Conservation (phyloP, 2,329 filamentous ascomycete species). For the Tolypocladium ophioglossoides region DNA sequence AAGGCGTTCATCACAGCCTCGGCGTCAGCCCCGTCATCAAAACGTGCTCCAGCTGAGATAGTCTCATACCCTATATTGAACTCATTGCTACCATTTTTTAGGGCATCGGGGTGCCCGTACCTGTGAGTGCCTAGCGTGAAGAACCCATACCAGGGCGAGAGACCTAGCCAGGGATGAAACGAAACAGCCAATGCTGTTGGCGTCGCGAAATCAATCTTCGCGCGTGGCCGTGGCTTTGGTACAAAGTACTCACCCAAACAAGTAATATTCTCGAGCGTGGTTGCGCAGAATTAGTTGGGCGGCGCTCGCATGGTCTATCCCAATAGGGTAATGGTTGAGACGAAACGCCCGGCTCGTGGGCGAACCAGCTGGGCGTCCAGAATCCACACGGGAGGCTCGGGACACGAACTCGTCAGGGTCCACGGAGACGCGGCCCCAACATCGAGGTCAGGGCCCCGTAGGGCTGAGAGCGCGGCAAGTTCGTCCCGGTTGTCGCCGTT, state of each 20-base stretch:
- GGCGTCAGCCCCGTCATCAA: background rate
- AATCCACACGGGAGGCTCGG: background rate
- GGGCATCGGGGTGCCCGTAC: background rate
- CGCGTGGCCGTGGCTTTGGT: background rate
- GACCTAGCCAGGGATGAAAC: background rate
- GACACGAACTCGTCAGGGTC: background rate
- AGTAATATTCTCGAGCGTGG: background rate
- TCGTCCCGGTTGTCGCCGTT: background rate
- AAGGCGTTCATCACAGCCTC: background rate
- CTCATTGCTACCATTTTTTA: background rate
- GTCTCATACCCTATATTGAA: background rate
- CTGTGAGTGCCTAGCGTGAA: background rate
- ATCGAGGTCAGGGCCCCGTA: background rate
- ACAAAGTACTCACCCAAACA: background rate
- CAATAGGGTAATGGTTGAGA: background rate
- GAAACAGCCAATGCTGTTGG: background rate
- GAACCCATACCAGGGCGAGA: background rate
- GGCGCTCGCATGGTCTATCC: background rate
- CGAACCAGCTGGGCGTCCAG: background rate
- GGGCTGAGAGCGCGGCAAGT: background rate
- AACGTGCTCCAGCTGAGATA: background rate
- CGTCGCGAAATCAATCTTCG: background rate
- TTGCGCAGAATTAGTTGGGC: background rate
- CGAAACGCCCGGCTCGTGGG: background rate
- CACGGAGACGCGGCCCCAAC: background rate